Evolutionary conservation across 1,284 basidiomycete genomes (phyloP).

Genomic region (Gymnopus androsaceus): DNA sequence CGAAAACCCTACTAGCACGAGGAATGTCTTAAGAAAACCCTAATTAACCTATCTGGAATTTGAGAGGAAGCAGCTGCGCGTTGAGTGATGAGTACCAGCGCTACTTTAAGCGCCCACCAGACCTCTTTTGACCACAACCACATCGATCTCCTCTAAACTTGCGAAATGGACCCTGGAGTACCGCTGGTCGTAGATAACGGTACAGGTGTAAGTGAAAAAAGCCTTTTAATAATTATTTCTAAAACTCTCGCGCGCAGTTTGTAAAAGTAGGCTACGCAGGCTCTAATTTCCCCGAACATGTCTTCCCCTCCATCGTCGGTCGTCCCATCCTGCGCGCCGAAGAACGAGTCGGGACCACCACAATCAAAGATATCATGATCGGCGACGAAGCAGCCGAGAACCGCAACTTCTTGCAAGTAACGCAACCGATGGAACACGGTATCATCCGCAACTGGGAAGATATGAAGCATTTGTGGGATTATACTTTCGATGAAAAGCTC

Average conservation of each 20-base stretch:
- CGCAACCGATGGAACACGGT: conserved; percentile 99
- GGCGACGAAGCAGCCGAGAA: conserved; percentile 95
- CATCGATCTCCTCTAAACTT: background rate
- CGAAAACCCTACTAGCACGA: too few species aligned
- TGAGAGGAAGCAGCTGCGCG: too few species aligned
- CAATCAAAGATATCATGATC: conserved; percentile 97
- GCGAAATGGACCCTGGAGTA: conserved; percentile 59
- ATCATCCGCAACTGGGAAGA: conserved; percentile 99
- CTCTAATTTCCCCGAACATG: conserved; percentile 98
- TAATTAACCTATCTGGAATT: too few species aligned
- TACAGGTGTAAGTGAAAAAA: conserved; percentile 77
- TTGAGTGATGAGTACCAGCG: too few species aligned
- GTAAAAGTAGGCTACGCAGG: conserved; percentile 99
- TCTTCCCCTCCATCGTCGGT: conserved; percentile 96
- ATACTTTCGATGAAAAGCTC: conserved; percentile 97
- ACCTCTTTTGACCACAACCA: too few species aligned
- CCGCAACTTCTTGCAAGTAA: conserved; percentile 94
- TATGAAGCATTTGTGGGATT: conserved; percentile 98
- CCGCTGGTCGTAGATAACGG: conserved; percentile 97
- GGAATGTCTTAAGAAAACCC: too few species aligned
- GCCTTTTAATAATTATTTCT: conserved; percentile 15
- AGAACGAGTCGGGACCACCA: conserved; percentile 82
- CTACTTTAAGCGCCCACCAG: too few species aligned
- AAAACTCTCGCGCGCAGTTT: conserved; percentile 58
- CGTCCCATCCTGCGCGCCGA: conserved; percentile 97